These are phyloP conservation scores for Pichia kluyveri DNA, from an alignment of 805 yeast genomes.

Conservation along the genomic window DNA sequence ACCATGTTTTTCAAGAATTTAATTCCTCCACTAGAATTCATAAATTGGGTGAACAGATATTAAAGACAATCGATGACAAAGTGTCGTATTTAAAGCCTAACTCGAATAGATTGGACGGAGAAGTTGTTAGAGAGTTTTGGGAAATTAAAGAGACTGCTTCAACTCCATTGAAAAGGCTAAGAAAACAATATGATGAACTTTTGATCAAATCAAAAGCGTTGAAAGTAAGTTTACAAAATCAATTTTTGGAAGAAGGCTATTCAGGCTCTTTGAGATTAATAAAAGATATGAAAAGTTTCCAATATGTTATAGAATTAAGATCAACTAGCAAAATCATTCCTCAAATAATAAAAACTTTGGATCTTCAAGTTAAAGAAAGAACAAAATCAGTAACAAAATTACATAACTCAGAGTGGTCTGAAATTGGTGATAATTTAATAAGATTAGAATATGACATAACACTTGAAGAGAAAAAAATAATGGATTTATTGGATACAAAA, in stretches of 20 bases:
- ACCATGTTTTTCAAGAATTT: constrained; percentile 17
- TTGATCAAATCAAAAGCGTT: constrained; percentile 7
- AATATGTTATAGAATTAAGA: constrained; percentile 20
- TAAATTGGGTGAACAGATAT: constrained; percentile 23
- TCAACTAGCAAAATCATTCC: constrained; percentile 19
- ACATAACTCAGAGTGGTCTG: constrained; percentile 40
- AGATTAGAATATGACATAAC: constrained; percentile 38
- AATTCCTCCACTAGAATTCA: constrained; percentile 8
- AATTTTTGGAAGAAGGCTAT: constrained; percentile 15
- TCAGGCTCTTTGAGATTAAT: constrained; percentile 17
- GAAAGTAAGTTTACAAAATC: constrained; percentile 6
- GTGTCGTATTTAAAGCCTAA: constrained; percentile 12
- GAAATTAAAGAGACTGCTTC: constrained; percentile 18
- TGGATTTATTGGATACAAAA: constrained; percentile 37
- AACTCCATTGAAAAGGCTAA: constrained; percentile 8
- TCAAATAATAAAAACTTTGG: constrained; percentile 8
- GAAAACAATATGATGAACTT: constrained; percentile 15
- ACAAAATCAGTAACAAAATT: constrained; percentile 25
- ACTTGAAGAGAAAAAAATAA: constrained; percentile 44
- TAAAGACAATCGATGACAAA: constrained; percentile 17
- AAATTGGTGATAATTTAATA: constrained; percentile 41
- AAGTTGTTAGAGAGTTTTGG: constrained; percentile 20
- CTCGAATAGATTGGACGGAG: constrained; percentile 16
- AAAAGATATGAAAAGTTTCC: constrained; percentile 20
- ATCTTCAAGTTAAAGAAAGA: constrained; percentile 16